phyloP scores from a whole-genome alignment of 768 basidiomycete genomes.

The Rhizopogon vinicolor region DNA sequence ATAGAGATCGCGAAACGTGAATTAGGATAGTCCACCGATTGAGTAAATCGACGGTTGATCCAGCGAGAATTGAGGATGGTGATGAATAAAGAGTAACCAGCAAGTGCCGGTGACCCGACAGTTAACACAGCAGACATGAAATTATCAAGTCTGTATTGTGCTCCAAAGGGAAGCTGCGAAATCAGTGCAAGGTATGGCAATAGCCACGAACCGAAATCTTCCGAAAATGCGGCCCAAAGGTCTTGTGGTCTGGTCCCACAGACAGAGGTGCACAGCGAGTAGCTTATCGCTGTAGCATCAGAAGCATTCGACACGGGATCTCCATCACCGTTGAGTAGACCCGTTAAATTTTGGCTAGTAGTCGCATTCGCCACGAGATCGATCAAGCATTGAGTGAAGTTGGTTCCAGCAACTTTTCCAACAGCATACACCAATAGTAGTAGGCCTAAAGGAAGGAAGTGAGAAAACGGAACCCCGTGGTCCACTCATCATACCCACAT shows the following conservation, averaged over 20 bases:
- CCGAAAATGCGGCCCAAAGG: slow-evolving; percentile 17
- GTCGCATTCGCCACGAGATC: slow-evolving; percentile 4
- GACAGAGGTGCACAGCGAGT: too few species aligned
- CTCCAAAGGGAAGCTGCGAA: slow-evolving; percentile 44
- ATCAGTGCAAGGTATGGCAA: slow-evolving; percentile 44
- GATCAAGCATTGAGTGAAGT: slow-evolving; percentile 11
- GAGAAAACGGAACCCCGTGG: not conserved
- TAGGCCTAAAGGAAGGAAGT: not conserved
- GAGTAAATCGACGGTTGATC: slow-evolving; percentile 28
- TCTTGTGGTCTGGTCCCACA: slow-evolving; percentile 9
- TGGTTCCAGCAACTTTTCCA: not conserved
- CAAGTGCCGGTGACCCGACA: slow-evolving; percentile 40
- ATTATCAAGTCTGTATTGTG: slow-evolving; percentile 34
- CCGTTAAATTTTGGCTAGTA: not conserved
- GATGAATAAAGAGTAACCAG: slow-evolving; percentile 39
- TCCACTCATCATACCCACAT: not conserved
- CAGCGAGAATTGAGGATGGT: slow-evolving; percentile 40
- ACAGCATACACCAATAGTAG: not conserved
- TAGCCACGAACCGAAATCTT: slow-evolving; percentile 40
- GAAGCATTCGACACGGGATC: too few species aligned
- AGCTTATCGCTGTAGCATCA: too few species aligned
- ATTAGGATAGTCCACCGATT: slow-evolving; percentile 22
- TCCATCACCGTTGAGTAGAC: too few species aligned
- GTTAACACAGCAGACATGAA: slow-evolving; percentile 37
- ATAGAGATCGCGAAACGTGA: slow-evolving; percentile 9